Percentiles rank a stretch among this genome's conserved stretches.
These are phyloP conservation scores for Chamaecrista fasciculata DNA, from an alignment of 306 rosid species.

Conservation along the genomic window DNA sequence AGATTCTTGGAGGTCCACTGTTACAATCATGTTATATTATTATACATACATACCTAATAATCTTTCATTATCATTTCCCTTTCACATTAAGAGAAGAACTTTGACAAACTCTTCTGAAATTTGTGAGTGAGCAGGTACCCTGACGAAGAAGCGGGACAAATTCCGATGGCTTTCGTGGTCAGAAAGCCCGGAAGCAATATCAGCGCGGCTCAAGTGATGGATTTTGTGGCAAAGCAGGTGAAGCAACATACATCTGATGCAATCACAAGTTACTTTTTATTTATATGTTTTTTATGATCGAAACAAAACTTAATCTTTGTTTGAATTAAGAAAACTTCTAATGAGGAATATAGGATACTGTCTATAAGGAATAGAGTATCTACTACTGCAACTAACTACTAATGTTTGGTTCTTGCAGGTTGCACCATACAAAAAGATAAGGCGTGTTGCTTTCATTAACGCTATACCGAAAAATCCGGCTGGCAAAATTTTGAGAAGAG, in stretches of 20 bases:
- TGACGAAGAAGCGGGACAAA: slow-evolving; percentile 80
- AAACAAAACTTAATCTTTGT: too few species aligned
- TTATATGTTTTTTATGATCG: too few species aligned
- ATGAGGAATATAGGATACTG: too few species aligned
- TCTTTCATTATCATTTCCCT: neutral
- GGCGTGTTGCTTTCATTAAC: slow-evolving; percentile 63
- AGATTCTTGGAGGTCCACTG: too few species aligned
- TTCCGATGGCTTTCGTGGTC: slow-evolving; percentile 91
- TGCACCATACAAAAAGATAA: slow-evolving; percentile 87
- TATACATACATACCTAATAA: too few species aligned
- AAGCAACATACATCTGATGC: slow-evolving; percentile 19
- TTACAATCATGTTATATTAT: too few species aligned
- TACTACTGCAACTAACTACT: too few species aligned
- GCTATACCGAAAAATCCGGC: slow-evolving; percentile 76
- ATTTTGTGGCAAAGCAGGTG: slow-evolving; percentile 75
- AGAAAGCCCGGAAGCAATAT: slow-evolving; percentile 73
- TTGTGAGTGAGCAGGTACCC: slow-evolving; percentile 60
- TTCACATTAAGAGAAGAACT: neutral
- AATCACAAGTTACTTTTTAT: too few species aligned
- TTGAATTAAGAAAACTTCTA: too few species aligned
- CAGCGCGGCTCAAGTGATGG: slow-evolving; percentile 53
- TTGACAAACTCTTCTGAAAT: neutral
- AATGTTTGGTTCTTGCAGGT: slow-evolving; percentile 49
- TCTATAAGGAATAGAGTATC: too few species aligned
- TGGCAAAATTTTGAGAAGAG: slow-evolving; percentile 87